Evolutionary conservation across 257 asterid species (phyloP).

Genomic region (Fraxinus cuspidata): DNA sequence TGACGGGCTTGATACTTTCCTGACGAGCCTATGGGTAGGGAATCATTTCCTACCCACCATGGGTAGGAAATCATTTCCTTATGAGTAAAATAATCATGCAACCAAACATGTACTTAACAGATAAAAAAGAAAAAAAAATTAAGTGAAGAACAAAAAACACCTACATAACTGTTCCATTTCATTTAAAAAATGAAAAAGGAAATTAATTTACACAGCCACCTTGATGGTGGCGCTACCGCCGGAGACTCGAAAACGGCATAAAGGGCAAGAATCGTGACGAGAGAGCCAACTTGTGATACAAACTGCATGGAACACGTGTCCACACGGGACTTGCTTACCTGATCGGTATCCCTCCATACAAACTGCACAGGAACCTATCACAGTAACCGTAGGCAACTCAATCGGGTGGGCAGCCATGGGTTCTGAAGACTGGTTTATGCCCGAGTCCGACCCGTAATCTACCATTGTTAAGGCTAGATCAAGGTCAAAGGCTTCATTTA

Average conservation of each 20-base stretch:
- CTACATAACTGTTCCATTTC: no score
- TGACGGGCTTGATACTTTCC: no score
- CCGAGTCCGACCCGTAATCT: constrained; percentile 9
- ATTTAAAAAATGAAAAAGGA: no score
- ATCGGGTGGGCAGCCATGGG: constrained; percentile 12
- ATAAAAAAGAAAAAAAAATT: no score
- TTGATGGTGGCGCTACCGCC: background rate
- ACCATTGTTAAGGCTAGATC: constrained; percentile 37
- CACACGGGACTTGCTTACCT: constrained; percentile 39
- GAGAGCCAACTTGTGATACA: constrained; percentile 43
- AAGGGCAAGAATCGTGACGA: constrained; percentile 34
- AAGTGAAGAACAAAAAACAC: no score
- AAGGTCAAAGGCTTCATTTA: constrained; percentile 36
- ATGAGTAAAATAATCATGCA: no score
- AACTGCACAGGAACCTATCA: constrained; percentile 27
- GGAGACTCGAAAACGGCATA: constrained; percentile 30
- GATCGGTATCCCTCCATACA: constrained; percentile 29
- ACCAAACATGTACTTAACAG: no score
- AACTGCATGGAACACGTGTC: constrained; percentile 39
- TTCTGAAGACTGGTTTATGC: background rate
- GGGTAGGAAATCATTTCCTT: no score
- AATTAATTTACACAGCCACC: background rate
- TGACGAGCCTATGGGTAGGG: no score
- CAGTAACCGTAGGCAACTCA: constrained; percentile 30
- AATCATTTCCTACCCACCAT: no score